These are phyloP conservation scores for Anisogramma anomala DNA, from an alignment of 2,329 filamentous ascomycete species.

Conservation along the genomic window DNA sequence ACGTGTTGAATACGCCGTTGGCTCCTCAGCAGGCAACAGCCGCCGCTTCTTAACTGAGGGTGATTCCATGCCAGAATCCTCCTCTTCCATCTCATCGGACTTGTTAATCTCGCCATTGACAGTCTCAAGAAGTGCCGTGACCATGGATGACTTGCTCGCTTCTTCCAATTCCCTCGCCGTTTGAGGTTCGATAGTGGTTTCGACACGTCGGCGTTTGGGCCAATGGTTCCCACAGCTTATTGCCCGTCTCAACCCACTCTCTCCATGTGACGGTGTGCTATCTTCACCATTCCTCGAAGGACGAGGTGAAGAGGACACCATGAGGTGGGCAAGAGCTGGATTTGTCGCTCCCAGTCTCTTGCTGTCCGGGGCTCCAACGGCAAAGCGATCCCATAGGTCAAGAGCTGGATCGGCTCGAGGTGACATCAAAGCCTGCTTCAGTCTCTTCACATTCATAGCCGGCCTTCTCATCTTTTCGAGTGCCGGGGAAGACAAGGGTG, in stretches of 20 bases:
- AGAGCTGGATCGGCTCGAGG: constrained; percentile 61
- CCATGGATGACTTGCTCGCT: constrained; percentile 41
- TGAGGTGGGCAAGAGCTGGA: constrained; percentile 50
- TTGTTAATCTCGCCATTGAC: constrained; percentile 44
- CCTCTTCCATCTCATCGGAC: constrained; percentile 24
- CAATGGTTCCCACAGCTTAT: constrained; percentile 60
- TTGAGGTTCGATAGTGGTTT: constrained; percentile 29
- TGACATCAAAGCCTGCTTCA: constrained; percentile 49
- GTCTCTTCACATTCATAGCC: constrained; percentile 44
- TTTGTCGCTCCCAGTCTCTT: constrained; percentile 37
- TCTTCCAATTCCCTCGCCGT: constrained; percentile 21
- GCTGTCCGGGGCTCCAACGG: constrained; percentile 37
- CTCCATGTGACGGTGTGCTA: constrained; percentile 26
- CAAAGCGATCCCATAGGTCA: constrained; percentile 68
- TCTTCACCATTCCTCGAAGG: constrained; percentile 39
- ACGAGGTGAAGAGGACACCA: constrained; percentile 60
- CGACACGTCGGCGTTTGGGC: constrained; percentile 56
- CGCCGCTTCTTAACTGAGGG: constrained; percentile 34
- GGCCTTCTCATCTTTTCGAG: constrained; percentile 32
- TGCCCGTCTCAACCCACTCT: constrained; percentile 46
- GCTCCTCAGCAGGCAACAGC: constrained; percentile 12
- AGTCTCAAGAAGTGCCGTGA: constrained; percentile 55
- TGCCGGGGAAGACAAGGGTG: constrained; percentile 57
- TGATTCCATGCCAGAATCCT: constrained; percentile 25
- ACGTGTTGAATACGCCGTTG: background rate